Conservation (phyloP, 169 alveolate genomes). For the Eimeria brunetti region DNA sequence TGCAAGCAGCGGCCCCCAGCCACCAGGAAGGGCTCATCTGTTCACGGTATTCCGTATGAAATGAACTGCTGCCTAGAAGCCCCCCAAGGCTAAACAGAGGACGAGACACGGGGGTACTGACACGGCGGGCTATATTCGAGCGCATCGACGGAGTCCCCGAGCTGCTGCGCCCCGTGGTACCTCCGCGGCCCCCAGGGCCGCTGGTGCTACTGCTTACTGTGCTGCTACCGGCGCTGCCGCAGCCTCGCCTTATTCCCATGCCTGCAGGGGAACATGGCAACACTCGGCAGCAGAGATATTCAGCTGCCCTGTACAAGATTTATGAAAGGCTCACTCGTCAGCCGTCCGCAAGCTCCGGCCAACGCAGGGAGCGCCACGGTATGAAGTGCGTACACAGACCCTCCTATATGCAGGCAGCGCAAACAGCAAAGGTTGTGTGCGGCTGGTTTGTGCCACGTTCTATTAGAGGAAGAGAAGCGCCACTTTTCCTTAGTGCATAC, state of each 20-base stretch:
- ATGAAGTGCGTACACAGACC: neutral
- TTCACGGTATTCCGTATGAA: conserved; percentile 77
- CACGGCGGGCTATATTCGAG: conserved; percentile 26
- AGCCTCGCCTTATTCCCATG: conserved; percentile 26
- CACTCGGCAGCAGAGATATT: neutral
- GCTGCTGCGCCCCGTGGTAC: conserved; percentile 52
- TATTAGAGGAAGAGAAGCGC: neutral
- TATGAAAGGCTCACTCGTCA: neutral
- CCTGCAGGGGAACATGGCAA: neutral
- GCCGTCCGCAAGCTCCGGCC: neutral
- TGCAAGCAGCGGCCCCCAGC: conserved; percentile 73
- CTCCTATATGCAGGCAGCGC: neutral
- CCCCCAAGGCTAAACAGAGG: conserved; percentile 56
- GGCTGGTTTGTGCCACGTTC: neutral
- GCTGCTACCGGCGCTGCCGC: conserved; percentile 77
- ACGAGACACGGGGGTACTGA: conserved; percentile 50
- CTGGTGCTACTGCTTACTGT: conserved; percentile 72
- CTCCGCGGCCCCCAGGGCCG: conserved; percentile 57
- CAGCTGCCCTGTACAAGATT: neutral
- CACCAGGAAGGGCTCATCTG: conserved; percentile 78
- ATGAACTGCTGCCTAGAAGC: conserved; percentile 23
- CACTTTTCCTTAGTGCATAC: neutral
- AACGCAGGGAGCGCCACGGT: neutral
- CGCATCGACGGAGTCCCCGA: conserved; percentile 55
- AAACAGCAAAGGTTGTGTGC: neutral